Conservation (phyloP, 2,329 filamentous ascomycete genomes). For the Fusarium cyanostomum region DNA sequence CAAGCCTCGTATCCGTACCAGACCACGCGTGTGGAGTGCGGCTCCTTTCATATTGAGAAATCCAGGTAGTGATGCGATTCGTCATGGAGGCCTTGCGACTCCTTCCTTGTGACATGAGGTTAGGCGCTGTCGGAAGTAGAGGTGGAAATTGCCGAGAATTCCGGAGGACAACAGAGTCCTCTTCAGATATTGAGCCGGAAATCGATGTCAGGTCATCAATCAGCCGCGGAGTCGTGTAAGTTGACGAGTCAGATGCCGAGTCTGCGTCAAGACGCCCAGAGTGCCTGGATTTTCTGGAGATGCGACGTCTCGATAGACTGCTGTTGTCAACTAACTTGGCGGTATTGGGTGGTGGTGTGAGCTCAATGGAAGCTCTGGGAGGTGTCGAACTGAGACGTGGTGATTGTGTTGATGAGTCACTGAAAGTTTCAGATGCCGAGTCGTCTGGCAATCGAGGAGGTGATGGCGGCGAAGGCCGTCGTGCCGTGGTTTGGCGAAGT, state of each 20-base stretch:
- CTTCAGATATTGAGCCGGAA: conserved; percentile 41
- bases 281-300: background rate
- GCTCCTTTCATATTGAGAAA: conserved; percentile 46
- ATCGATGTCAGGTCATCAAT: conserved; percentile 32
- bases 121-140: conserved; percentile 42
- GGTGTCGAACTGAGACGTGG: conserved; percentile 1
- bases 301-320: background rate
- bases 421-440: background rate
- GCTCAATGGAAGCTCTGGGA: conserved; percentile 2
- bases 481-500: conserved; percentile 7
- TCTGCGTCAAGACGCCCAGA: conserved; percentile 7
- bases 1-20: conserved; percentile 8
- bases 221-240: conserved; percentile 38
- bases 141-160: conserved; percentile 48
- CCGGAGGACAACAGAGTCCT: conserved; percentile 43
- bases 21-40: conserved; percentile 36
- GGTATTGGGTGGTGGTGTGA: conserved; percentile 1
- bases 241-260: conserved; percentile 34
- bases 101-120: conserved; percentile 29
- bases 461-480: conserved; percentile 4
- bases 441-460: conserved; percentile 4
- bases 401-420: background rate
- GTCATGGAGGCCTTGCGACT: conserved; percentile 44
- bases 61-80: conserved; percentile 48
- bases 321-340: background rate